These are phyloP conservation scores for Cardiospermum halicacabum DNA, from an alignment of 345 rosid genomes.

Conservation along the genomic window DNA sequence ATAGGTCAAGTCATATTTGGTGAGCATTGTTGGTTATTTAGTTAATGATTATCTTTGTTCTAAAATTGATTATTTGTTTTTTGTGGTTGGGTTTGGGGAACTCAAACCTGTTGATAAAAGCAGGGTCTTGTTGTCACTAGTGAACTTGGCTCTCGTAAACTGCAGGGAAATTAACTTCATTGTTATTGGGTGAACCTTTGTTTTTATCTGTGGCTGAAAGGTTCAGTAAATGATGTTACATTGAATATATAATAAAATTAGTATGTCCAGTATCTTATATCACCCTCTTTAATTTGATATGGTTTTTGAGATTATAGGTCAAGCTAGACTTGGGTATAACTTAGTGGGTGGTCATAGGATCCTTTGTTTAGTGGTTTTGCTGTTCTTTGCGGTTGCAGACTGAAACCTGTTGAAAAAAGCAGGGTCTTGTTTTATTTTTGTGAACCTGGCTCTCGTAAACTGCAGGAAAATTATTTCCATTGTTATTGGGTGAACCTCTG, in stretches of 20 bases:
- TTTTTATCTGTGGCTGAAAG: slow-evolving; percentile 27
- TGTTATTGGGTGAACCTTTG: slow-evolving; percentile 59
- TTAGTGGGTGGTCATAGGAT: too few species aligned
- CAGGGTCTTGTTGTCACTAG: slow-evolving; percentile 30
- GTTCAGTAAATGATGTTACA: too few species aligned
- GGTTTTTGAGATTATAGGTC: too few species aligned
- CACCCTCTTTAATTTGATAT: too few species aligned
- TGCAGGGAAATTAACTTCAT: slow-evolving; percentile 33
- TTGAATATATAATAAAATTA: too few species aligned
- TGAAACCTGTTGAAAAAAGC: slow-evolving; percentile 38
- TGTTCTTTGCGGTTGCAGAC: neutral
- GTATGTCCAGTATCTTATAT: too few species aligned
- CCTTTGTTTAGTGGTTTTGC: too few species aligned
- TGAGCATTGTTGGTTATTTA: too few species aligned
- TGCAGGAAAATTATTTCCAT: slow-evolving; percentile 33
- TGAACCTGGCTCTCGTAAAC: slow-evolving; percentile 23
- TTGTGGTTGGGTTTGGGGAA: neutral
- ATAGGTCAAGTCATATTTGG: too few species aligned
- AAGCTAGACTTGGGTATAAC: too few species aligned
- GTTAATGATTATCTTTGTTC: too few species aligned
- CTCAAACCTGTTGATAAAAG: slow-evolving; percentile 36
- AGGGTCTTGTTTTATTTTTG: slow-evolving; percentile 29
- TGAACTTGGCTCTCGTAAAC: slow-evolving; percentile 24
- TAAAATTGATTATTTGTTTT: too few species aligned
- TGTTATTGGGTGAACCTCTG: slow-evolving; percentile 59